These are phyloP conservation scores for Pisolithus orientalis DNA, from an alignment of 768 basidiomycete genomes.

Conservation along the genomic window DNA sequence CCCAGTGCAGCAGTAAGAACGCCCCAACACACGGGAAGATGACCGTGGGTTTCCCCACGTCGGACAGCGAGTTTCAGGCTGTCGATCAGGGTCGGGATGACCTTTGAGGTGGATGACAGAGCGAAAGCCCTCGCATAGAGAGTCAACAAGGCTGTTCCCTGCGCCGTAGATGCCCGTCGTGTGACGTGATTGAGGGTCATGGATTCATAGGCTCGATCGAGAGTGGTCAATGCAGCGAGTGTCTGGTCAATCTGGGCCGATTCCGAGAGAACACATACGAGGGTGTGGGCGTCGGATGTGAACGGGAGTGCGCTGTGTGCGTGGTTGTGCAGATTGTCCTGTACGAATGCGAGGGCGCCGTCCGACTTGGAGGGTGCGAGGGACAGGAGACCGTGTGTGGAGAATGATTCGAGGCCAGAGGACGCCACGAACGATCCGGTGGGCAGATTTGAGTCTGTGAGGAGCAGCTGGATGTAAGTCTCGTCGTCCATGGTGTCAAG, in stretches of 20 bases:
- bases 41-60: constrained; percentile 62
- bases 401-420: constrained; percentile 84
- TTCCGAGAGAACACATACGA: constrained; percentile 20
- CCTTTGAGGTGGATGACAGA: constrained; percentile 31
- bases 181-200: constrained; percentile 90
- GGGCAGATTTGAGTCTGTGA: constrained; percentile 90
- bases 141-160: constrained; percentile 89
- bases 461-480: constrained; percentile 66
- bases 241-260: constrained; percentile 16
- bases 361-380: constrained; percentile 20
- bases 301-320: constrained; percentile 73
- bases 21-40: constrained; percentile 91
- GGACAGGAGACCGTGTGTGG: constrained; percentile 73
- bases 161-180: constrained; percentile 79
- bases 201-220: constrained; percentile 77
- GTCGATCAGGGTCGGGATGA: constrained; percentile 43
- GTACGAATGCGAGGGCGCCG: constrained; percentile 52
- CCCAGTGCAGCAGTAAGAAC: constrained; percentile 73
- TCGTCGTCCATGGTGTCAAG: constrained; percentile 32
- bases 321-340: constrained; percentile 72
- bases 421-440: constrained; percentile 97
- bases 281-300: constrained; percentile 62
- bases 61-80: constrained; percentile 64
- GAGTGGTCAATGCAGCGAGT: constrained; percentile 39
- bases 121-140: constrained; percentile 81